Evolutionary conservation across 2,329 filamentous ascomycete genomes (phyloP), one percentile per base, ranked within the genome.

Genomic region (Microcyclospora tardicrescens): DNA sequence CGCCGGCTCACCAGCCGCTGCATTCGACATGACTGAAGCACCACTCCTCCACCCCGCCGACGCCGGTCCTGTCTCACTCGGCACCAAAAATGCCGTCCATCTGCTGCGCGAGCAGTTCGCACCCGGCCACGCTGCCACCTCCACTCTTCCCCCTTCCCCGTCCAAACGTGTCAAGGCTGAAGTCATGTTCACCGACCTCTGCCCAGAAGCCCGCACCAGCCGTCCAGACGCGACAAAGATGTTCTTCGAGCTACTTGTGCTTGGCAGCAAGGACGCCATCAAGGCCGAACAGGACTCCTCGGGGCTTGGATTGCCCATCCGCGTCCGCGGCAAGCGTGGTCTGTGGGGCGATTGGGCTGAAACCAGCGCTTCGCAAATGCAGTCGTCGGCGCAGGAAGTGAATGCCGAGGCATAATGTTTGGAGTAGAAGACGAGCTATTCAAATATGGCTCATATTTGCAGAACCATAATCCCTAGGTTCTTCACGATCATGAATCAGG

Each of bases 271-370:
- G 66, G 91, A 98, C 58, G 91, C 91, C 19, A 83, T 98, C 64
- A 94, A 94, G 64, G 85, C 96, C 16, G 89, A 96, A 58, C 91
- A 98, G 62, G 32, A 44, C 14, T 41, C 45, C 10, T 68, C 79
- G 44, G 73, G 73, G 11, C 73, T 96, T 16, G 87, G 87, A 36
- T 82, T 79, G 2, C 74, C 81, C 11, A 84, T 98, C 54, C 73
- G 80, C 42, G 82, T 98, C 42, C 73, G 85, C 49, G 86, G 82
- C 42, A 98, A 98, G 73, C 76, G 84, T 51, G 89, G 84, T n/a
- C 77, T 98, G 2, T 98, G 91, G 89, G 91, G 89, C 37, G 78
- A 81, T 29, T 98, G 91, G 91, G 91, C 91, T 1, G 91, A 96
- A 68, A 69, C 19, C 19, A 24, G 19, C 19, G 19, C 19, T 24